Evolutionary conservation across 768 basidiomycete species (phyloP).

Genomic region (Roridomyces roridus): DNA sequence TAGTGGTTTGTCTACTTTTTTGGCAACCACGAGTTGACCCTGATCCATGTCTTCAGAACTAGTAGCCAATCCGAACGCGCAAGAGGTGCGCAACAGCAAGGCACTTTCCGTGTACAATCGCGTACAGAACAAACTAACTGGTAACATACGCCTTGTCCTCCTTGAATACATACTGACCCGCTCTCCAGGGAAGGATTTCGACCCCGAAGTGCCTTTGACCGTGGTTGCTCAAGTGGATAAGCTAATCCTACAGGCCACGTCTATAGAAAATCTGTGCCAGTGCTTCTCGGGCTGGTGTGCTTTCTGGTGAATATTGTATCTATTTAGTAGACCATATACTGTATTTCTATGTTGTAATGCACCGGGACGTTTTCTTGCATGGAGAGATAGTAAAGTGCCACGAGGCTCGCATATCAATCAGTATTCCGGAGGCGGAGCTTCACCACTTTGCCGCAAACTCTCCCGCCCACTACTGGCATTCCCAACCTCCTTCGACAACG

Average conservation of each 20-base stretch:
- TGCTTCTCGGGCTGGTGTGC: slow-evolving; percentile 97
- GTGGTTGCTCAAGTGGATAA: slow-evolving; percentile 91
- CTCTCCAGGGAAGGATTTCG: slow-evolving; percentile 83
- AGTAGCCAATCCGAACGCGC: slow-evolving; percentile 61
- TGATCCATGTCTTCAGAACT: slow-evolving; percentile 35
- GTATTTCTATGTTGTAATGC: slow-evolving; percentile 18
- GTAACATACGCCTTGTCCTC: slow-evolving; percentile 43
- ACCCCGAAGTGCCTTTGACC: slow-evolving; percentile 74
- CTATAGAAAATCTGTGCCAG: slow-evolving; percentile 94
- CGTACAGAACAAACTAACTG: slow-evolving; percentile 94
- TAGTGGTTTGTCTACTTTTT: slow-evolving; percentile 61
- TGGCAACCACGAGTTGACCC: background rate
- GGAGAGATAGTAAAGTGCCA: background rate
- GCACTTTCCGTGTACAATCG: slow-evolving; percentile 93
- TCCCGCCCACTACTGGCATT: slow-evolving; percentile 3
- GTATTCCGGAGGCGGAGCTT: background rate
- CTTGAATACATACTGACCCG: background rate
- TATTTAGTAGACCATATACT: slow-evolving; percentile 8
- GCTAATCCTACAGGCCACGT: slow-evolving; percentile 91
- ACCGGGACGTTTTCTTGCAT: too few species aligned
- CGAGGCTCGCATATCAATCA: background rate
- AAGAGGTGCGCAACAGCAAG: slow-evolving; percentile 90
- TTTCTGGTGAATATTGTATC: slow-evolving; percentile 63
- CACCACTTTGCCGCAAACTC: background rate
- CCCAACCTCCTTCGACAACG: slow-evolving; percentile 12